phyloP scores from a whole-genome alignment of 352 stramenopile species.

The Globisporangium paddicum region DNA sequence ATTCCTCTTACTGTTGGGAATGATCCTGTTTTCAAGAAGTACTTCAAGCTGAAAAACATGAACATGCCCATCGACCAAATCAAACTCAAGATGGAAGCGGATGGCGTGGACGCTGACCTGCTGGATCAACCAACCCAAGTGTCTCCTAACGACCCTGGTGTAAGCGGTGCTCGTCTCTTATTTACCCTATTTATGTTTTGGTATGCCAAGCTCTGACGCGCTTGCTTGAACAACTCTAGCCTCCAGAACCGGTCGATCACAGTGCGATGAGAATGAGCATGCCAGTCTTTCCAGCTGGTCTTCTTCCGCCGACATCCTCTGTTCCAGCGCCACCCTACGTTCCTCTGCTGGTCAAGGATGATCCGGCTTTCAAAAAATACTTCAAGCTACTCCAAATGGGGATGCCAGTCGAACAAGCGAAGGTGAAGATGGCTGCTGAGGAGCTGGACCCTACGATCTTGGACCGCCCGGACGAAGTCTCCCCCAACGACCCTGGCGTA shows the following conservation, averaged over 20 bases:
- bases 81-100: slow-evolving; percentile 84
- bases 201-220: neutral
- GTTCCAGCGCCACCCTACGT: slow-evolving; percentile 38
- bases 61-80: slow-evolving; percentile 81
- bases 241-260: slow-evolving; percentile 9
- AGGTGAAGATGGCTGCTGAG: slow-evolving; percentile 79
- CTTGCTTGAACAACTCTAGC: slow-evolving; percentile 15
- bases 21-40: slow-evolving; percentile 78
- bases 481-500: slow-evolving; percentile 76
- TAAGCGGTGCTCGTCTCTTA: slow-evolving; percentile 20
- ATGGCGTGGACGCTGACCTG: slow-evolving; percentile 61
- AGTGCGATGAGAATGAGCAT: slow-evolving; percentile 21
- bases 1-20: slow-evolving; percentile 67
- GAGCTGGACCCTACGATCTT: slow-evolving; percentile 55
- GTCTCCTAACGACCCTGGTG: slow-evolving; percentile 77
- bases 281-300: slow-evolving; percentile 18
- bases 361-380: slow-evolving; percentile 71
- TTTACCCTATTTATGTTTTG: neutral
- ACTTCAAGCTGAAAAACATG: slow-evolving; percentile 85
- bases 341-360: slow-evolving; percentile 69
- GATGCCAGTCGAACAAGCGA: slow-evolving; percentile 77
- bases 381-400: slow-evolving; percentile 83
- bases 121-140: slow-evolving; percentile 56
- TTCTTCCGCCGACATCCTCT: slow-evolving; percentile 14
- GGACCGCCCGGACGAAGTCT: slow-evolving; percentile 68